phyloP scores from a whole-genome alignment of 768 basidiomycete genomes.

The Tylopilus balloui region DNA sequence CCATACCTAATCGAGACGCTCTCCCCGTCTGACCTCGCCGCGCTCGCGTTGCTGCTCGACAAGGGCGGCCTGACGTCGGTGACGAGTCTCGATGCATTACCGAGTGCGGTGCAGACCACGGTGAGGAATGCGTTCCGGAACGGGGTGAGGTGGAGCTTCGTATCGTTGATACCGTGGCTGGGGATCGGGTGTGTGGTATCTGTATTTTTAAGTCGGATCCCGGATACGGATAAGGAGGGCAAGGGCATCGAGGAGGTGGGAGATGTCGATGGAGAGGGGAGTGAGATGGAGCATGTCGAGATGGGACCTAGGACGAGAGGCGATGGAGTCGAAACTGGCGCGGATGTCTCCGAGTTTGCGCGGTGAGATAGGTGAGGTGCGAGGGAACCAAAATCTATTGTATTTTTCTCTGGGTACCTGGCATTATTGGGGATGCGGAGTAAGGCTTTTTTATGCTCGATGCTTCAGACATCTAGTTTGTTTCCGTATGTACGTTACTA shows the following conservation, averaged over 20 bases:
- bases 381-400: too few relatives aligned
- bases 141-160: slow-evolving; percentile 42
- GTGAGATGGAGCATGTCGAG: not conserved
- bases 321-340: not conserved
- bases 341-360: not conserved
- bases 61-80: slow-evolving; percentile 31
- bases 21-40: slow-evolving; percentile 23
- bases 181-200: slow-evolving; percentile 33
- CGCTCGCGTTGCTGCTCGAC: slow-evolving; percentile 24
- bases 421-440: too few relatives aligned
- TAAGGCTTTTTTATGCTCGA: too few relatives aligned
- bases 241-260: not conserved
- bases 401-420: too few relatives aligned
- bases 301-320: not conserved
- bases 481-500: too few relatives aligned
- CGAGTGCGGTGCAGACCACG: slow-evolving; percentile 31
- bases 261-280: not conserved
- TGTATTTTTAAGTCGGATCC: slow-evolving; percentile 38
- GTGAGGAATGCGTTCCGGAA: slow-evolving; percentile 40
- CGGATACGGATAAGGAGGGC: slow-evolving; percentile 19
- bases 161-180: slow-evolving; percentile 47
- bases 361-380: not conserved
- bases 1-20: slow-evolving; percentile 28
- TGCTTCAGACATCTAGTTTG: too few relatives aligned
- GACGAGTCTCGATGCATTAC: slow-evolving; percentile 36